phyloP scores from a whole-genome alignment of 495 filamentous ascomycete species.

The Aspergillus incahuasiensis region DNA sequence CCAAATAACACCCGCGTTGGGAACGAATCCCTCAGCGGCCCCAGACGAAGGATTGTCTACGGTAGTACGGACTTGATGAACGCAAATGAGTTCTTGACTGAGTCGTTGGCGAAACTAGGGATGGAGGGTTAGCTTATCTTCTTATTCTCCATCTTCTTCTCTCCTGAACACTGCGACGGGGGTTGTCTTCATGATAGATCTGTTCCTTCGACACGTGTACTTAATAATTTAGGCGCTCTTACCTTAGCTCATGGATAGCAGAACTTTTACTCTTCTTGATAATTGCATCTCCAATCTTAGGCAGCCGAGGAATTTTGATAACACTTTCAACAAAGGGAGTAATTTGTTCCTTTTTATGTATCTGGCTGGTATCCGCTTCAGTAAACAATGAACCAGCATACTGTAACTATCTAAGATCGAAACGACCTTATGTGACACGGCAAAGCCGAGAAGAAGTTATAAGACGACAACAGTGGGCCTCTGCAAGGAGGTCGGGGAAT shows the following conservation, averaged over 20 bases:
- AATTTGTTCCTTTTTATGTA: neutral
- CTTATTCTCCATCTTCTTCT: neutral
- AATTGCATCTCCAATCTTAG: neutral
- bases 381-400: neutral
- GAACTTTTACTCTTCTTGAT: neutral
- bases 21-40: constrained; percentile 21
- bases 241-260: neutral
- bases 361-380: neutral
- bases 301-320: too few species aligned
- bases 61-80: constrained; percentile 93
- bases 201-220: neutral
- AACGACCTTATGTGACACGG: neutral
- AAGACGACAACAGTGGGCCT: neutral
- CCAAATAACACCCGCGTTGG: constrained; percentile 40
- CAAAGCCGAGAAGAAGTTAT: neutral
- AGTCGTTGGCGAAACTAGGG: constrained; percentile 77
- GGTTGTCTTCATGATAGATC: neutral
- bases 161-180: neutral
- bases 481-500: neutral
- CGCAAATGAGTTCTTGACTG: constrained; percentile 77
- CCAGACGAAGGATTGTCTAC: constrained; percentile 79
- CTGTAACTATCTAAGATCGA: neutral
- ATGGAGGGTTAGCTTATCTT: constrained; percentile 46
- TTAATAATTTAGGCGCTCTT: neutral
- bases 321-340: too few species aligned